Evolutionary conservation across 2,329 filamentous ascomycete species (phyloP).

Genomic region (Ilyonectria robusta): DNA sequence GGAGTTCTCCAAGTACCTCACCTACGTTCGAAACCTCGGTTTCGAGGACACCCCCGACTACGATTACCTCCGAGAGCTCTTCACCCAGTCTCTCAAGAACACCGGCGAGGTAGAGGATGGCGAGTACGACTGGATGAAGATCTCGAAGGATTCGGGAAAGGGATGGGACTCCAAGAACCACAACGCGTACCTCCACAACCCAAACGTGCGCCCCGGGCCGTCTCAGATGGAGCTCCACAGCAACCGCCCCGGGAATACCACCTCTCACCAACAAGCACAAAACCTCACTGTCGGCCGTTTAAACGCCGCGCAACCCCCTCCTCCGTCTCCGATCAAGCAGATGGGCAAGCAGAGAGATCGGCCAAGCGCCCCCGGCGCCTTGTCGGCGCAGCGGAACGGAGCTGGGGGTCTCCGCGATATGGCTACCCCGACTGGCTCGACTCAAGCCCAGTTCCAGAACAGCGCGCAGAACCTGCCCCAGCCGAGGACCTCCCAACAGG

Average conservation of each 20-base stretch:
- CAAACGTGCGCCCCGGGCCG: slow-evolving; percentile 82
- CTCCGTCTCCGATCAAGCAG: slow-evolving; percentile 87
- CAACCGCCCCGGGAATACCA: slow-evolving; percentile 75
- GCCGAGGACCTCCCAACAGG: slow-evolving; percentile 73
- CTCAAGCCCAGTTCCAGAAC: slow-evolving; percentile 96
- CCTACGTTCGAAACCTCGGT: slow-evolving; percentile 96
- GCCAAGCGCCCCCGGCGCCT: slow-evolving; percentile 83
- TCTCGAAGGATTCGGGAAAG: slow-evolving; percentile 86
- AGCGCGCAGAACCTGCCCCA: slow-evolving; percentile 89
- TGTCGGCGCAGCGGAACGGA: slow-evolving; percentile 83
- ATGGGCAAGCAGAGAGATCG: slow-evolving; percentile 81
- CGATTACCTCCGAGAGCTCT: slow-evolving; percentile 95
- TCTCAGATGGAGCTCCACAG: slow-evolving; percentile 89
- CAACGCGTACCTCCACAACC: slow-evolving; percentile 77
- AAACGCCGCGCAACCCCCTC: slow-evolving; percentile 93
- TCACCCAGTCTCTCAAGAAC: slow-evolving; percentile 96
- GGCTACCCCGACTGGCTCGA: slow-evolving; percentile 89
- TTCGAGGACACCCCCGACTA: slow-evolving; percentile 99
- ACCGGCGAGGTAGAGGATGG: slow-evolving; percentile 96
- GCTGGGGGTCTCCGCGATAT: slow-evolving; percentile 81
- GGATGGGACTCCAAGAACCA: slow-evolving; percentile 89
- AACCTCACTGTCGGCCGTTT: slow-evolving; percentile 87
- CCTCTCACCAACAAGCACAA: slow-evolving; percentile 73
- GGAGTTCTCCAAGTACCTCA: slow-evolving; percentile 98
- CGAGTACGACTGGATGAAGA: slow-evolving; percentile 99